Conservation (phyloP, 257 asterid genomes). For the Solanum clarkiae region DNA sequence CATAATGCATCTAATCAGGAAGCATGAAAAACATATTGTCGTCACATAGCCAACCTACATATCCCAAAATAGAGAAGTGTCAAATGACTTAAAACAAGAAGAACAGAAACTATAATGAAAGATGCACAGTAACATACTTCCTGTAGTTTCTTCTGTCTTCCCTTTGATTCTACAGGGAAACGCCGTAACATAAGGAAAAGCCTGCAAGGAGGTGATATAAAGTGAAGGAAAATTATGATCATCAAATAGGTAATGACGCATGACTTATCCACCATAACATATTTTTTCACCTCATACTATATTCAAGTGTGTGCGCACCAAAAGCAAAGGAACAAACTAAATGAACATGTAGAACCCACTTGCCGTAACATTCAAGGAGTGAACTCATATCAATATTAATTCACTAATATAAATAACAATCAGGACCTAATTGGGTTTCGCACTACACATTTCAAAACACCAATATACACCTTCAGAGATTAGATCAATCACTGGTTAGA, state of each 20-base stretch:
- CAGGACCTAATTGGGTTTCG: background rate
- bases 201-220: constrained; percentile 26
- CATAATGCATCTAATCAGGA: constrained; percentile 85
- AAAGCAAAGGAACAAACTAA: background rate
- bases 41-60: constrained; percentile 98
- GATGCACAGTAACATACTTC: constrained; percentile 39
- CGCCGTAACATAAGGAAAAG: constrained; percentile 83
- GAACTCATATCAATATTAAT: background rate
- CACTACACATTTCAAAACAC: background rate
- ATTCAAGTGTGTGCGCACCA: background rate
- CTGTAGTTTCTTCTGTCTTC: constrained; percentile 92
- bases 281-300: background rate
- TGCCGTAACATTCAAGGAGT: background rate
- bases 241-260: background rate
- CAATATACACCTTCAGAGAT: background rate
- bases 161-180: constrained; percentile 95
- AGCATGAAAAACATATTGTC: constrained; percentile 81
- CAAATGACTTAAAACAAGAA: background rate
- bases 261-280: background rate
- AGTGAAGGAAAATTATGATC: background rate
- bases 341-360: background rate
- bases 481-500: background rate
- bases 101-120: background rate
- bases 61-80: constrained; percentile 4
- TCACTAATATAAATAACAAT: background rate